Base-by-base conservation (phyloP, 257 asterid species). In the Nicotiana obtusifolia region DNA sequence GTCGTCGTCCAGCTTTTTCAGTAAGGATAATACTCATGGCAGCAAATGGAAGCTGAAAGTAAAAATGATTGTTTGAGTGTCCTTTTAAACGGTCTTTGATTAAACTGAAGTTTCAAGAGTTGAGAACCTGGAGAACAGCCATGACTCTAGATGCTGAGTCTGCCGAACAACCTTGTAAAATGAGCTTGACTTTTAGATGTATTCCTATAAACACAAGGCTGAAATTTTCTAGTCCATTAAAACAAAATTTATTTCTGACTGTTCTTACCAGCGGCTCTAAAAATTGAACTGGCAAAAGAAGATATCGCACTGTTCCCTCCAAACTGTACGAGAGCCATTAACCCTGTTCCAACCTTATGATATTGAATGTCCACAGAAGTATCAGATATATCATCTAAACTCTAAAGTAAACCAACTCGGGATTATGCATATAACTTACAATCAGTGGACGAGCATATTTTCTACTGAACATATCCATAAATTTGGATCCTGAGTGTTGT, bases 1-100 rank as follows among this genome's bases (percentile, higher is more conserved):
- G 80, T 11, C 87, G 83, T 26, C 89, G 84, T 1, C 89, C 89
- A 30, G 78, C 79, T 82, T 80, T 86, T 65, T 84, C 89, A 71
- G 85, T 82, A 14, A 86, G 56, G 24, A 84, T 78, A 52, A 86
- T 80, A 68, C 87, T 80, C 14, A 62, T 30, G 64, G 79, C 64
- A 65, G 87, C 84, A 61, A 81, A 77, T 6, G 89, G 89, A 82
- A 86, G 76, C 89, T 86, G 87, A 47, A 78, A 82, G 20, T 14
- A 44, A 65, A 16, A 52, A 33, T 33, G 0, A 35, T 20, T 17
- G 59, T 69, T 28, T 82, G 22, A 81, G 53, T 7, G 44, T 56
- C 31, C 10, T 14, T 56, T 22, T 53, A 26, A 69, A 65, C 17
- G 41, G 1, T 7, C 13, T 17, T 73, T 1, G 11, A n/a, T 11